These are phyloP conservation scores for Aspergillus ellipticus DNA, from an alignment of 495 filamentous ascomycete species.

Conservation along the genomic window DNA sequence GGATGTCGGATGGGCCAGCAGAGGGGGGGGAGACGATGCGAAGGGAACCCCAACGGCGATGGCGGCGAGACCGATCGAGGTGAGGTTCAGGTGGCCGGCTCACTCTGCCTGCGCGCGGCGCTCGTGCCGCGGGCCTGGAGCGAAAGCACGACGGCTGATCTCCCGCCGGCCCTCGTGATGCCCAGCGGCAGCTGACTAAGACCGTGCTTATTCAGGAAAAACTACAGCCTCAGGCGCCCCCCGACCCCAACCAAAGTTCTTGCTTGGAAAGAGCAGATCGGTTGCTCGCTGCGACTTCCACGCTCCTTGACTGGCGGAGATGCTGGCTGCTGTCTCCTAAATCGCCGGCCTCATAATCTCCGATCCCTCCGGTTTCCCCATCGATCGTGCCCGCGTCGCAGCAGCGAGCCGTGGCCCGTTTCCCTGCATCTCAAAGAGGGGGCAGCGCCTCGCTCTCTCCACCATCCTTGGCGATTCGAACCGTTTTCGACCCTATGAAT, in stretches of 20 bases:
- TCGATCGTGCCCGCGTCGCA: neutral
- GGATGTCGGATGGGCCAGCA: too few species aligned
- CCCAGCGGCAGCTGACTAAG: constrained; percentile 15
- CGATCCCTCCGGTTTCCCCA: neutral
- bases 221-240: constrained; percentile 3
- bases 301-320: neutral
- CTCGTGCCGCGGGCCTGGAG: neutral
- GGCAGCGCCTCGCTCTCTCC: constrained; percentile 8
- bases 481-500: constrained; percentile 24
- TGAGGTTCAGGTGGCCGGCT: neutral
- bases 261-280: constrained; percentile 9
- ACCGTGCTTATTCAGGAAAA: constrained; percentile 8
- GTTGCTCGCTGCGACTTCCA: constrained; percentile 7
- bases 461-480: constrained; percentile 20
- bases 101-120: too few species aligned
- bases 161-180: constrained; percentile 3
- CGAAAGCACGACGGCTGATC: constrained; percentile 2
- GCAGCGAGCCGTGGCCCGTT: neutral
- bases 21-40: too few species aligned
- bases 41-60: too few species aligned
- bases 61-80: too few species aligned
- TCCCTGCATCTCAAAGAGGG: neutral
- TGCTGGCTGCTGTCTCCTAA: constrained; percentile 9
- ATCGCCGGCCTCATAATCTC: constrained; percentile 4
- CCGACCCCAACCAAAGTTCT: constrained; percentile 9